Evolutionary conservation across 2,329 filamentous ascomycete species (phyloP).

Genomic region (Macrophomina tecta): DNA sequence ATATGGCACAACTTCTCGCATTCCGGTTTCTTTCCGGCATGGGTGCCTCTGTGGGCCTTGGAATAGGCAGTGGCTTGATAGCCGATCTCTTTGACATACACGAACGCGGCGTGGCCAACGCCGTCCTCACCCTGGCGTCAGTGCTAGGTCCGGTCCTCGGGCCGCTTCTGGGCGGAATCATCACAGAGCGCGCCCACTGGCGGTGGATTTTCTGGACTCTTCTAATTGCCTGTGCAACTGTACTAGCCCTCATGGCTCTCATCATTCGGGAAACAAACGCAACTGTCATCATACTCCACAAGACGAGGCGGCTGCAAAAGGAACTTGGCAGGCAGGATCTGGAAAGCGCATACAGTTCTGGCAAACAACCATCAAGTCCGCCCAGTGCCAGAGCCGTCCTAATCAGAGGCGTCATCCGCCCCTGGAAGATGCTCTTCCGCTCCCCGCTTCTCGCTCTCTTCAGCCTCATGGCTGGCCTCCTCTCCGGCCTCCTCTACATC

Average conservation of each 20-base stretch:
- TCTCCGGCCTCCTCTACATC: constrained; percentile 44
- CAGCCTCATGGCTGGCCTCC: constrained; percentile 42
- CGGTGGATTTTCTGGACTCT: constrained; percentile 45
- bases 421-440: constrained; percentile 40
- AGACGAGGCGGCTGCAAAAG: neutral
- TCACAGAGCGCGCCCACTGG: constrained; percentile 42
- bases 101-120: neutral
- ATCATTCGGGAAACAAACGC: constrained; percentile 4
- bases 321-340: neutral
- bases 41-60: constrained; percentile 1
- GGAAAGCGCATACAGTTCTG: neutral
- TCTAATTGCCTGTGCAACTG: constrained; percentile 33
- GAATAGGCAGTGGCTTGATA: neutral
- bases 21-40: constrained; percentile 1
- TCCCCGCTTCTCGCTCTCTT: constrained; percentile 44
- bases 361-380: neutral
- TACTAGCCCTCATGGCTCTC: neutral
- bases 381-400: neutral
- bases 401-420: constrained; percentile 35
- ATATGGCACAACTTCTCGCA: neutral
- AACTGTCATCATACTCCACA: neutral
- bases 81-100: constrained; percentile 11
- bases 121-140: constrained; percentile 1
- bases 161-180: constrained; percentile 43
- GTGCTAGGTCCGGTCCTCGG: constrained; percentile 40